Evolutionary conservation across 495 filamentous ascomycete species (phyloP).

Genomic region (Astrothelium subdiscretum): DNA sequence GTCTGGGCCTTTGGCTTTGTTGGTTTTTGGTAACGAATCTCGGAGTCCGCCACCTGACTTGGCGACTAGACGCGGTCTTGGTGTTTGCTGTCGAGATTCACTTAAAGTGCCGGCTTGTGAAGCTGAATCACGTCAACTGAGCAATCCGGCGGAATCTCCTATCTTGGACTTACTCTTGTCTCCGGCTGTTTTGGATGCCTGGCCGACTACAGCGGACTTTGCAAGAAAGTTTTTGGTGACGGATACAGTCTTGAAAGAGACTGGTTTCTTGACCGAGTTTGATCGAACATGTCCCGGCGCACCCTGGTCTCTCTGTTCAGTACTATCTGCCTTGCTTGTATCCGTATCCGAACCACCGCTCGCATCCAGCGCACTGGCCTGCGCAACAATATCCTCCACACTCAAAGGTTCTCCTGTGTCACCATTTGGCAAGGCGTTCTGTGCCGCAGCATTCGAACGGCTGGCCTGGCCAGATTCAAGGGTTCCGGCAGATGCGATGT

Average conservation of each 20-base stretch:
- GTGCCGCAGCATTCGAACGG: not conserved
- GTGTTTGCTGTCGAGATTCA: slow-evolving; percentile 33
- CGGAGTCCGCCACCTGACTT: slow-evolving; percentile 49
- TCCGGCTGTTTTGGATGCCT: slow-evolving; percentile 18
- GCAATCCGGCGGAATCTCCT: not conserved
- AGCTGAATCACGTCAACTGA: not conserved
- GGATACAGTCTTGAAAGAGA: slow-evolving; percentile 88
- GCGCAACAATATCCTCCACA: slow-evolving; percentile 12
- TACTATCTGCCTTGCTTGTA: slow-evolving; percentile 30
- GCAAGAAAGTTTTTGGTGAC: slow-evolving; percentile 83
- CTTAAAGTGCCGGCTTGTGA: not conserved
- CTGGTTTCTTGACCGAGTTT: slow-evolving; percentile 67
- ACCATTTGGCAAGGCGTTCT: slow-evolving; percentile 13
- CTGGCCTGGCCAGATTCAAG: not conserved
- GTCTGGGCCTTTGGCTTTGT: slow-evolving; percentile 46
- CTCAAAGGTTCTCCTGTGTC: slow-evolving; percentile 12
- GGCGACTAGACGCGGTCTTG: slow-evolving; percentile 53
- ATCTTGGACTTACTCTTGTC: slow-evolving; percentile 22
- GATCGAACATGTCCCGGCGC: slow-evolving; percentile 53
- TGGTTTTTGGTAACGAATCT: slow-evolving; percentile 39
- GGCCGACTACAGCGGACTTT: slow-evolving; percentile 36
- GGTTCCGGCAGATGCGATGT: not conserved
- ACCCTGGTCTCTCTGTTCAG: slow-evolving; percentile 37
- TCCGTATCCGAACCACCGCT: slow-evolving; percentile 64
- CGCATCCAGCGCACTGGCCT: slow-evolving; percentile 19